Percentiles rank a stretch among this genome's conserved stretches.
These are phyloP conservation scores for Vigna trinervia DNA, from an alignment of 306 rosid genomes.

Conservation along the genomic window DNA sequence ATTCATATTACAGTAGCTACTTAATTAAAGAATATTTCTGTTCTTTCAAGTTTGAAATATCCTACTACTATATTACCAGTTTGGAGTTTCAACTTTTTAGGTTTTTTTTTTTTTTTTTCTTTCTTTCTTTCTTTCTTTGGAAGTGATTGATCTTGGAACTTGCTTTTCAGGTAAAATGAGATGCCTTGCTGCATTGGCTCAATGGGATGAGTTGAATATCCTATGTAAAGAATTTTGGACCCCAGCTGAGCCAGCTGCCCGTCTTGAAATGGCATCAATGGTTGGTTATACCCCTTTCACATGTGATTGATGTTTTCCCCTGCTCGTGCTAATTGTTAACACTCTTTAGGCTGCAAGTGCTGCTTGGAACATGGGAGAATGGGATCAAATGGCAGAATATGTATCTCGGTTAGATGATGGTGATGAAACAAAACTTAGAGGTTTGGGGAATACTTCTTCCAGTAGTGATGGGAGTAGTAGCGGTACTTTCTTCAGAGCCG, in stretches of 20 bases:
- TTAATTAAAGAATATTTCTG: neutral
- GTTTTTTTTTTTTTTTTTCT: neutral
- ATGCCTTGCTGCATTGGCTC: conserved; percentile 99
- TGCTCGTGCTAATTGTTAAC: conserved; percentile 32
- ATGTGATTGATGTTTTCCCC: conserved; percentile 33
- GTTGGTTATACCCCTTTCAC: conserved; percentile 52
- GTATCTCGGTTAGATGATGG: conserved; percentile 97
- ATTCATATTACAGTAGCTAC: neutral
- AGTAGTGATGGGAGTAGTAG: conserved; percentile 92
- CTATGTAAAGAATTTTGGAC: conserved; percentile 95
- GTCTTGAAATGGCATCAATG: conserved; percentile 99
- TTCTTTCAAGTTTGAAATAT: neutral
- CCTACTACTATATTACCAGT: conserved; percentile 10
- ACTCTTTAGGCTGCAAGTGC: conserved; percentile 81
- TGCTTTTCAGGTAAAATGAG: conserved; percentile 86
- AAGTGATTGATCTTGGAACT: conserved; percentile 41
- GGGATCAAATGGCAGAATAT: conserved; percentile 99
- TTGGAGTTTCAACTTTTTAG: conserved; percentile 6
- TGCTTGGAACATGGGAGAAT: conserved; percentile 99
- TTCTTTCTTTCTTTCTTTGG: neutral
- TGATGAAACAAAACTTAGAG: conserved; percentile 91
- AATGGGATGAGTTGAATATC: conserved; percentile 94
- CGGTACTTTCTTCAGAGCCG: conserved; percentile 96
- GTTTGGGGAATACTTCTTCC: conserved; percentile 77
- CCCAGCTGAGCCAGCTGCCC: conserved; percentile 94